Evolutionary conservation across 768 basidiomycete species (phyloP).

Genomic region (Mrakia gelida): DNA sequence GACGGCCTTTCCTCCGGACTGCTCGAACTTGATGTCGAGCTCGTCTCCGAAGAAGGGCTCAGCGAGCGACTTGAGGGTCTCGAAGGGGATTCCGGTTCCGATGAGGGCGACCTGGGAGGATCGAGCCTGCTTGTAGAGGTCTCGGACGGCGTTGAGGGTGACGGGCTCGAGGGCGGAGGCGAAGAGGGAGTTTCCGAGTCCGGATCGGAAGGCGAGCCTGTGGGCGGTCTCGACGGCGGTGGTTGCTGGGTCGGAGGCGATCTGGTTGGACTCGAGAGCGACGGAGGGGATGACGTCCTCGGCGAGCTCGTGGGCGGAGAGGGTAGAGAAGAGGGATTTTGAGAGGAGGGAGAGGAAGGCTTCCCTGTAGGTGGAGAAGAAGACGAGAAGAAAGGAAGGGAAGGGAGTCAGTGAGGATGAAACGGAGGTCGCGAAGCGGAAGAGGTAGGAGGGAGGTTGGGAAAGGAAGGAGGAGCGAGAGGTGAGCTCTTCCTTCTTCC

Average conservation of each 20-base stretch:
- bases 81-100: conserved; percentile 65
- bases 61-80: conserved; percentile 54
- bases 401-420: not conserved
- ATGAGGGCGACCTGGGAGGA: conserved; percentile 61
- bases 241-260: conserved; percentile 58
- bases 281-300: conserved; percentile 56
- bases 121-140: conserved; percentile 66
- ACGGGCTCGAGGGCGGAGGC: conserved; percentile 62
- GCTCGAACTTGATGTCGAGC: conserved; percentile 22
- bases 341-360: conserved; percentile 80
- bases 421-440: not conserved
- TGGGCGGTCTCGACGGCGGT: conserved; percentile 84
- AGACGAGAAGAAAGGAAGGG: conserved; percentile 1
- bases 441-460: not conserved
- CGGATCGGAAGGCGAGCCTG: conserved; percentile 80
- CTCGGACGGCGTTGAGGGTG: conserved; percentile 64
- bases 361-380: conserved; percentile 50
- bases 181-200: conserved; percentile 86
- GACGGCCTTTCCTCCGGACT: not conserved
- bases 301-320: conserved; percentile 49
- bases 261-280: conserved; percentile 63
- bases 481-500: not conserved
- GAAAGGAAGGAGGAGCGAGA: not conserved
- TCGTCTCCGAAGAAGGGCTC: conserved; percentile 22
- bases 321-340: conserved; percentile 77